Evolutionary conservation across 257 asterid species (phyloP), one percentile per base, ranked within the genome.

Genomic region (Verbena officinalis): DNA sequence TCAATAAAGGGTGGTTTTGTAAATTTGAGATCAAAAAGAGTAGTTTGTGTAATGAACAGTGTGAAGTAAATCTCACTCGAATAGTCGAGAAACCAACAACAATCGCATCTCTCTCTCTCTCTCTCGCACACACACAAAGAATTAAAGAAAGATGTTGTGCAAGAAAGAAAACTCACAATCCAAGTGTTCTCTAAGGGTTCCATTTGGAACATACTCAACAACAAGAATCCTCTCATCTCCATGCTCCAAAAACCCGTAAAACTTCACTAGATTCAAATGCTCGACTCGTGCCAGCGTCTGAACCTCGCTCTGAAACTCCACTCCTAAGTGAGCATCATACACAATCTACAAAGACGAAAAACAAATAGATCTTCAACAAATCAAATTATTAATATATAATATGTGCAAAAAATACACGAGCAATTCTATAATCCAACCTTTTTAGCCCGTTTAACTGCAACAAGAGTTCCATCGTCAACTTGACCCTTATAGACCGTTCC

Each of bases 381-480:
- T n/a, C 17, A 22, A 2, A 31, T 10, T 9, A 48, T 16, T 38
- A 5, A 44, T 44, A 21, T 8, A 57, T 59, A 23, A 21, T 14
- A 45, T 33, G 17, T 21, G 53, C 61, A 58, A 57, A 14, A 48
- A 57, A 49, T 3, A 5, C 11, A 36, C 11, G 8, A 27, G 33
- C 33, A 11, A 10, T 48, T 27, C n/a, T n/a, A 49, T 54, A 23
- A 55, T n/a, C 73, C 34, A 64, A 85, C 99, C 87, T 81, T 90
- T 78, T 94, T 90, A 20, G 97, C 96, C 4, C 99, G 97, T 67
- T 94, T 94, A 62, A 94, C 72, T 19, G 99, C 99, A 56, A 94
- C 96, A 16, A 86, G 19, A 7, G 84, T 84, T 44, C 99, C 99
- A 80, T 88, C 95, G 10, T 62, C 67, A 24, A 94, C 85, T 51